Conservation (phyloP, 169 alveolate genomes). For the Plasmodium cynomolgi region DNA sequence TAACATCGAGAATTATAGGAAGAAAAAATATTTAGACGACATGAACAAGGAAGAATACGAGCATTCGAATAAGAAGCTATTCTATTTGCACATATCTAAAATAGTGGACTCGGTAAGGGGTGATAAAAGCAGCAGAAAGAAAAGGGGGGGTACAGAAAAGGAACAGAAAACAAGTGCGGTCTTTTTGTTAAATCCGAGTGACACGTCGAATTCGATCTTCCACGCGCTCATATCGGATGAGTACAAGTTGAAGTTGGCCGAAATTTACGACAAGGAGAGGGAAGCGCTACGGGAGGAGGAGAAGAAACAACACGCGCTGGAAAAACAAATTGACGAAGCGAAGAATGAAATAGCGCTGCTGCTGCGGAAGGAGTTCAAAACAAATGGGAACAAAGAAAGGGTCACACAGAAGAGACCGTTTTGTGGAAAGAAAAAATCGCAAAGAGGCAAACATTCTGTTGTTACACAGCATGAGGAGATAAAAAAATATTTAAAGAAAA, state of each 20-base stretch:
- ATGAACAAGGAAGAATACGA: slow-evolving; percentile 48
- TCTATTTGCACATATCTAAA: slow-evolving; percentile 32
- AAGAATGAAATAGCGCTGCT: neutral
- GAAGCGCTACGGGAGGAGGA: neutral
- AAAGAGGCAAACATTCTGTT: neutral
- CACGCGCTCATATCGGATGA: slow-evolving; percentile 27
- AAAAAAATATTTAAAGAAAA: slow-evolving; percentile 25
- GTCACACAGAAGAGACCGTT: neutral
- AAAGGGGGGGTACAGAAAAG: neutral
- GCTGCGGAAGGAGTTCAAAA: neutral
- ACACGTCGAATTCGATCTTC: slow-evolving; percentile 39
- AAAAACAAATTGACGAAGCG: neutral
- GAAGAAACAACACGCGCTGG: neutral
- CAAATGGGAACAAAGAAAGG: neutral
- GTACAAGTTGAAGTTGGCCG: neutral
- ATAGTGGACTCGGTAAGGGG: slow-evolving; percentile 12
- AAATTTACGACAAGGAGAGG: slow-evolving; percentile 24
- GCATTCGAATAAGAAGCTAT: slow-evolving; percentile 12
- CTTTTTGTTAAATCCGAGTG: slow-evolving; percentile 23
- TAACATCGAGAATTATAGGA: slow-evolving; percentile 51
- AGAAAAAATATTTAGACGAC: slow-evolving; percentile 13
- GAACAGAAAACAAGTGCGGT: slow-evolving; percentile 4
- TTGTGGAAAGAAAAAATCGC: neutral
- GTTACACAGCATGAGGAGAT: neutral
- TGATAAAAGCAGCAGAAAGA: neutral